A percentile compares a stretch with the other conserved stretches of the same genome.
Evolutionary conservation across 164 flowering plant species (phyloP).

Genomic region (Protea cynaroides): DNA sequence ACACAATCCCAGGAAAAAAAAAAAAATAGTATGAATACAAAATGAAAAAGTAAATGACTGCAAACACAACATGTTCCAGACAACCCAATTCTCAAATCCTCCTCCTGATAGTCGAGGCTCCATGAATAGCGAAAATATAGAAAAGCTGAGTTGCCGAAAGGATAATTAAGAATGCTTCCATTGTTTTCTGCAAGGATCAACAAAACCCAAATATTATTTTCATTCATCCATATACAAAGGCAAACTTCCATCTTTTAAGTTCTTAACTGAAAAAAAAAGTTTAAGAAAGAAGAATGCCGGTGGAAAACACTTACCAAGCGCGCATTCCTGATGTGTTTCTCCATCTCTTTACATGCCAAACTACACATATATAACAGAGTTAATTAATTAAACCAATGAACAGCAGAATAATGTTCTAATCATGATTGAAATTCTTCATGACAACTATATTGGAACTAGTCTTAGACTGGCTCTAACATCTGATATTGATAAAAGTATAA

Average conservation of each 20-base stretch:
- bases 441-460: no score
- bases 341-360: conserved; percentile 82
- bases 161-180: conserved; percentile 87
- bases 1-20: background rate
- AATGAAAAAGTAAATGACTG: background rate
- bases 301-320: conserved; percentile 56
- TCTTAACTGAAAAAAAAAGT: background rate
- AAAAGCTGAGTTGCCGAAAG: conserved; percentile 74
- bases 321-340: conserved; percentile 43
- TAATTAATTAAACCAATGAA: background rate
- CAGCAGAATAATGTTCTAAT: background rate
- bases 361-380: conserved; percentile 29
- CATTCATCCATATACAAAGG: background rate
- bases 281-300: no score
- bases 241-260: background rate
- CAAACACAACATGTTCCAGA: background rate
- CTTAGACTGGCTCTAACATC: no score
- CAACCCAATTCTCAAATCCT: conserved; percentile 9
- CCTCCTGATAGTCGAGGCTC: conserved; percentile 16
- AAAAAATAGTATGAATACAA: no score
- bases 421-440: background rate
- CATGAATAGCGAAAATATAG: conserved; percentile 62
- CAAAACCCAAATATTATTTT: background rate
- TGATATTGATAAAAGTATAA: background rate
- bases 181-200: conserved; percentile 59